Conservation (phyloP, 306 rosid genomes). For the Herpetospermum pedunculosum region DNA sequence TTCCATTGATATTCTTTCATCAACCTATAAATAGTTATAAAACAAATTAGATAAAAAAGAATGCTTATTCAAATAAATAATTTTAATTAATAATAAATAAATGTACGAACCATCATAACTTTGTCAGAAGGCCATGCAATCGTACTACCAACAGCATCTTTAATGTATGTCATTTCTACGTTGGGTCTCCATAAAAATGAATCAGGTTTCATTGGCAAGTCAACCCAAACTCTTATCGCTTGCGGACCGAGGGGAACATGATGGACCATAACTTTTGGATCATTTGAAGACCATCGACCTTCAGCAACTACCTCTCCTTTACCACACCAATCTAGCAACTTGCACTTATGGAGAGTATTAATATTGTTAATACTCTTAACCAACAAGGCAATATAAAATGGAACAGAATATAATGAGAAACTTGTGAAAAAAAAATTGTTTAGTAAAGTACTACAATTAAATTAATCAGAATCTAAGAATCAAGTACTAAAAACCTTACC, state of each 20-base stretch:
- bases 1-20: no score
- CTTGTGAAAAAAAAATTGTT: not conserved
- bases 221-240: not conserved
- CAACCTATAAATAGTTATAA: no score
- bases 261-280: not conserved
- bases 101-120: not conserved
- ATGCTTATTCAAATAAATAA: no score
- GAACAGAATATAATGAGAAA: not conserved
- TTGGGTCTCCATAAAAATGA: not conserved
- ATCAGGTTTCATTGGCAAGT: not conserved
- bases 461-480: not conserved
- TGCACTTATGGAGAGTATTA: not conserved
- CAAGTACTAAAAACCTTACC: not conserved
- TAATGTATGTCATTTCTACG: not conserved
- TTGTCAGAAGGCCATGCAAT: not conserved
- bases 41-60: no score
- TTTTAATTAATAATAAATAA: no score
- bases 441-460: not conserved
- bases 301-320: not conserved
- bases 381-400: not conserved
- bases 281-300: not conserved
- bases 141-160: not conserved
- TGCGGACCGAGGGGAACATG: not conserved
- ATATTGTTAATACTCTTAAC: not conserved
- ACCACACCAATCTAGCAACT: not conserved